Percentiles rank a stretch among this genome's conserved stretches.
Evolutionary conservation across 306 rosid genomes (phyloP).

Genomic region (Cicer judaicum): DNA sequence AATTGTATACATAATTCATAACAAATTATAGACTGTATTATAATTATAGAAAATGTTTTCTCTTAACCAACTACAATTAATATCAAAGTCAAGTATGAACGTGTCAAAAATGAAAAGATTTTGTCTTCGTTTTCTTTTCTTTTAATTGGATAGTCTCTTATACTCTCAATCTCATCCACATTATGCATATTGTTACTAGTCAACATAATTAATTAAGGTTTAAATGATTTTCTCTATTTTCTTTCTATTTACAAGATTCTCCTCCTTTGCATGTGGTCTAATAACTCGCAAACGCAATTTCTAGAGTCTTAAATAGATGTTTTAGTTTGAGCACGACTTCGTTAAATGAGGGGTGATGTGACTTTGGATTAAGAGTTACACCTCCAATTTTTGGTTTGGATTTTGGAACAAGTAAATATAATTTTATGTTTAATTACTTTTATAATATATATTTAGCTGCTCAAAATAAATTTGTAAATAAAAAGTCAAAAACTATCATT

Average conservation of each 20-base stretch:
- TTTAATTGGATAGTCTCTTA: neutral
- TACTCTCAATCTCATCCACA: neutral
- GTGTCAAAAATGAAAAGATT: neutral
- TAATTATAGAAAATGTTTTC: neutral
- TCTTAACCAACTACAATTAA: neutral
- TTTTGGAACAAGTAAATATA: too few relatives aligned
- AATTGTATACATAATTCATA: too few relatives aligned
- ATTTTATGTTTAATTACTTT: too few relatives aligned
- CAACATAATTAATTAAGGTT: neutral
- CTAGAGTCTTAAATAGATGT: neutral
- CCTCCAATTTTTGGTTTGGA: too few relatives aligned
- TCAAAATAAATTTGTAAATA: too few relatives aligned
- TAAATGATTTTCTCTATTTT: neutral
- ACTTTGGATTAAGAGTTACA: too few relatives aligned
- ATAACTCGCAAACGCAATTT: neutral
- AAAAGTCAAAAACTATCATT: too few relatives aligned
- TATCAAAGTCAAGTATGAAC: neutral
- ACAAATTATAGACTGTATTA: too few relatives aligned
- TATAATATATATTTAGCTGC: too few relatives aligned
- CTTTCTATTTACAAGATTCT: neutral
- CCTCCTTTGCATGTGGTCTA: neutral
- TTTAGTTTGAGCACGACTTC: constrained; percentile 24
- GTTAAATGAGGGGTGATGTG: neutral
- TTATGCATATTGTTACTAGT: neutral
- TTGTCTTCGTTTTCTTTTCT: neutral